Conservation (phyloP, 768 basidiomycete species). For the Kwoniella heveanensis region DNA sequence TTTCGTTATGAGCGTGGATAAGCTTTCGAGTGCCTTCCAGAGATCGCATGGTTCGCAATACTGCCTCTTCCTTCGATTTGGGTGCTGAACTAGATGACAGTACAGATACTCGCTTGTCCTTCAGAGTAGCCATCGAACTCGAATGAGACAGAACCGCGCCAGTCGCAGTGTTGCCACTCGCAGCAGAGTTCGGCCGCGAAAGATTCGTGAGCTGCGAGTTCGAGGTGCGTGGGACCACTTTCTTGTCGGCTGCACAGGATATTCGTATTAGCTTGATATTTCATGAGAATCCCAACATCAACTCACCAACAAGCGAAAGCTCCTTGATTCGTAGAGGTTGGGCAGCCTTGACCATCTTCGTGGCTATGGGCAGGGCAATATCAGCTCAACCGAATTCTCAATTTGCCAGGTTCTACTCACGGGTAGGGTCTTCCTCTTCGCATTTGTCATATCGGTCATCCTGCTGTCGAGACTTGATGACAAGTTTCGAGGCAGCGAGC, state of each 20-base stretch:
- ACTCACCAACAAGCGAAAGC: slow-evolving; percentile 26
- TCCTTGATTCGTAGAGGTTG: slow-evolving; percentile 42
- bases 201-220: slow-evolving; percentile 23
- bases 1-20: not conserved
- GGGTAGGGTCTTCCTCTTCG: slow-evolving; percentile 38
- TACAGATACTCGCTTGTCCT: slow-evolving; percentile 25
- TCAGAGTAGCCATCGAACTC: slow-evolving; percentile 20
- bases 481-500: slow-evolving; percentile 24
- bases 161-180: slow-evolving; percentile 5
- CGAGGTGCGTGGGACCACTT: slow-evolving; percentile 35
- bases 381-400: not conserved
- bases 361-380: slow-evolving; percentile 27
- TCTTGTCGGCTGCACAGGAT: slow-evolving; percentile 25
- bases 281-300: not conserved
- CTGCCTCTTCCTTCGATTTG: slow-evolving; percentile 41
- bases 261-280: not conserved
- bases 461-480: slow-evolving; percentile 30
- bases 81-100: slow-evolving; percentile 21
- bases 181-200: slow-evolving; percentile 18
- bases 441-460: slow-evolving; percentile 12
- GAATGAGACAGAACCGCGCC: slow-evolving; percentile 7
- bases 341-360: slow-evolving; percentile 44
- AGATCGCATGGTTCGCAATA: slow-evolving; percentile 37
- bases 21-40: slow-evolving; percentile 35
- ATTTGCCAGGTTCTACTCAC: slow-evolving; percentile 22